Conservation (phyloP, 2,329 filamentous ascomycete genomes). For the Talaromyces sp. region DNA sequence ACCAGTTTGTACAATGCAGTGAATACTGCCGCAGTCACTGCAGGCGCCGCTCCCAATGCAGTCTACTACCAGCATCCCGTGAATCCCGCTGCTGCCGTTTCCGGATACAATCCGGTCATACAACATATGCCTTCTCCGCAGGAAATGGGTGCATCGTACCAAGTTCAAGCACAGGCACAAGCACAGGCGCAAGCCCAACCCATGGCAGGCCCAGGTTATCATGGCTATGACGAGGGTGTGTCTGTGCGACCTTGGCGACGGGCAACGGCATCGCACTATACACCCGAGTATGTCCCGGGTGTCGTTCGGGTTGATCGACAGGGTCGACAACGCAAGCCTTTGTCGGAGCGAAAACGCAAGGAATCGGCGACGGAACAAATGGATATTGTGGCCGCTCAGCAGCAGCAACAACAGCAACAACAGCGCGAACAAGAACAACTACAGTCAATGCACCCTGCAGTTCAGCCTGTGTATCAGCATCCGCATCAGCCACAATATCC, state of each 20-base stretch:
- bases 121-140: conserved; percentile 22
- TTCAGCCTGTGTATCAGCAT: not conserved
- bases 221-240: conserved; percentile 3
- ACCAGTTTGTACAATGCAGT: conserved; percentile 4
- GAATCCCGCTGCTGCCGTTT: conserved; percentile 15
- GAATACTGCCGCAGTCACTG: conserved; percentile 11
- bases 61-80: conserved; percentile 25
- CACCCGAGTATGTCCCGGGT: conserved; percentile 15
- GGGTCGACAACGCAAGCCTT: conserved; percentile 17
- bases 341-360: conserved; percentile 16
- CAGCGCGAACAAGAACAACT: not conserved
- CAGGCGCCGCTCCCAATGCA: no score
- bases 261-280: conserved; percentile 25
- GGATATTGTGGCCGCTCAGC: not conserved
- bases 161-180: conserved; percentile 12
- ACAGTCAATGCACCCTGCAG: conserved; percentile 16
- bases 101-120: conserved; percentile 21
- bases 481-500: conserved; percentile 14
- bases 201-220: not conserved
- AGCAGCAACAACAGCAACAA: conserved; percentile 9
- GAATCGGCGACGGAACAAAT: conserved; percentile 3
- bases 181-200: conserved; percentile 3
- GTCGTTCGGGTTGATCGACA: conserved; percentile 19
- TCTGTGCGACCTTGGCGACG: conserved; percentile 26
- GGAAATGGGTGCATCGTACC: conserved; percentile 19